A percentile compares a stretch with the other conserved stretches of the same genome.
Evolutionary conservation across 352 stramenopile genomes (phyloP).

Genomic region (Globisporangium acanthophoron): DNA sequence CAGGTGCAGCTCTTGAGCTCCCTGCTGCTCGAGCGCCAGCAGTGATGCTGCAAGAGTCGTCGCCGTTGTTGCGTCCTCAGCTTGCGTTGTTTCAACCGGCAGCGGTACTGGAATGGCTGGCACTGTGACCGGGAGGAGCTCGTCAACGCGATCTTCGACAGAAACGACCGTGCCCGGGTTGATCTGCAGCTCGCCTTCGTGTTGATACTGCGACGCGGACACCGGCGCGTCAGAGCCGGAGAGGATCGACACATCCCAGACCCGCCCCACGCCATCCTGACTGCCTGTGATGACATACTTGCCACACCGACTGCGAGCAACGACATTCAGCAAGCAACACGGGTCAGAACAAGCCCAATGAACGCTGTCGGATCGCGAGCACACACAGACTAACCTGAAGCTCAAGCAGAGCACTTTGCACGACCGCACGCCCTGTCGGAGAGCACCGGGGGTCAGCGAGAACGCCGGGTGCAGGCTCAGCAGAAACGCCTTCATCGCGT

Average conservation of each 20-base stretch:
- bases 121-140: neutral
- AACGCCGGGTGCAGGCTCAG: constrained; percentile 77
- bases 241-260: constrained; percentile 85
- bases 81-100: neutral
- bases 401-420: constrained; percentile 72
- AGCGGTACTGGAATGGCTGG: neutral
- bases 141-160: neutral
- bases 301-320: constrained; percentile 61
- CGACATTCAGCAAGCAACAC: neutral
- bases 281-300: constrained; percentile 90
- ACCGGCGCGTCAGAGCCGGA: constrained; percentile 36
- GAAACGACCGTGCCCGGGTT: neutral
- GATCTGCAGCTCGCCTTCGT: constrained; percentile 31
- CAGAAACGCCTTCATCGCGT: constrained; percentile 66
- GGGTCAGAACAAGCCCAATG: neutral
- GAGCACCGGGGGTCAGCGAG: constrained; percentile 56
- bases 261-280: constrained; percentile 89
- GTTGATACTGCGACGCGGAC: constrained; percentile 46
- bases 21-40: neutral
- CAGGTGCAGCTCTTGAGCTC: neutral
- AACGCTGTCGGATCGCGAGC: neutral
- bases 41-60: neutral
- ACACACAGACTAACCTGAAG: constrained; percentile 26
- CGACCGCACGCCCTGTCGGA: constrained; percentile 43
- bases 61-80: neutral